Percentiles rank a stretch among this genome's conserved stretches.
Conservation (phyloP, 208 protist species). For the Trichomonas vaginalis region DNA sequence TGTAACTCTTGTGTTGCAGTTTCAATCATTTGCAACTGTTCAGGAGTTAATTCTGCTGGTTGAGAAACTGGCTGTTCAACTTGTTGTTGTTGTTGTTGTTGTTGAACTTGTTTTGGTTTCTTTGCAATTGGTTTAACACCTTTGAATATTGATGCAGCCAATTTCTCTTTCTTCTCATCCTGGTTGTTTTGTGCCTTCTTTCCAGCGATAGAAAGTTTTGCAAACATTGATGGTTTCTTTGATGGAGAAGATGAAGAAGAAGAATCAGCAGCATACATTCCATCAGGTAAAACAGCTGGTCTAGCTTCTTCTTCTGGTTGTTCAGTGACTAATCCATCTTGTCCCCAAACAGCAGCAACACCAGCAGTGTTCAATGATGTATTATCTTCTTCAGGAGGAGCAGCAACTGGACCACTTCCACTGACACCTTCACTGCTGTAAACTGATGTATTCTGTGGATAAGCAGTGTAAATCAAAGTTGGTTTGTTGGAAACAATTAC, state of each 20-base stretch:
- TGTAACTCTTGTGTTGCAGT: neutral
- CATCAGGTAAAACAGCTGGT: neutral
- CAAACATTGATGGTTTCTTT: neutral
- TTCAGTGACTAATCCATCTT: neutral
- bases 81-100: neutral
- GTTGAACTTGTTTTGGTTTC: neutral
- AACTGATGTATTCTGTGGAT: neutral
- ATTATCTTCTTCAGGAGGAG: neutral
- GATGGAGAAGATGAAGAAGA: neutral
- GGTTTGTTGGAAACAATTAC: neutral
- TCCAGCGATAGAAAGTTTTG: neutral
- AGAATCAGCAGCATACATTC: neutral
- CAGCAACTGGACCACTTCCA: neutral
- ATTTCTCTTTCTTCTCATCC: neutral
- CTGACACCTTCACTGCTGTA: neutral
- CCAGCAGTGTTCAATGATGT: neutral
- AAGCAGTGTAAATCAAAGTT: neutral
- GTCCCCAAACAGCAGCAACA: neutral
- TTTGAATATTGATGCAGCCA: neutral
- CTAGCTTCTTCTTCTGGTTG: neutral
- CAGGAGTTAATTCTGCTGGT: neutral
- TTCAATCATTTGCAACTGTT: neutral
- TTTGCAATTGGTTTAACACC: neutral
- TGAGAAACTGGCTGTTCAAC: neutral
- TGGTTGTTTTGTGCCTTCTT: neutral